These are phyloP conservation scores for Erodium trifolium DNA, from an alignment of 441 rosid species.

Conservation along the genomic window DNA sequence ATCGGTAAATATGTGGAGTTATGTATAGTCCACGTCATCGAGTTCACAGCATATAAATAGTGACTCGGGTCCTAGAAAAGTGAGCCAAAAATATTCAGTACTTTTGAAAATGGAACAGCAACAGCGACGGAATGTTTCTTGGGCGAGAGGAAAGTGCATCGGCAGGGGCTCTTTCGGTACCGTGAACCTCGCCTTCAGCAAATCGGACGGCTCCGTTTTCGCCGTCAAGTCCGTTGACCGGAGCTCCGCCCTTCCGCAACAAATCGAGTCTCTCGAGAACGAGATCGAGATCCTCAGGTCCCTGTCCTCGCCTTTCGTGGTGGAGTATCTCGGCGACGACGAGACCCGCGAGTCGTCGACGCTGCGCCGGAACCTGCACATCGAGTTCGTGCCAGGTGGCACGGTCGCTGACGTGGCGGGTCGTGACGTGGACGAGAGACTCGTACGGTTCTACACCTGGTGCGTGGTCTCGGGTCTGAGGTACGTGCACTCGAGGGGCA, in stretches of 20 bases:
- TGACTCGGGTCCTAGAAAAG: not conserved
- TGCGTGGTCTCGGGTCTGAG: conserved; percentile 49
- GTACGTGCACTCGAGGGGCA: conserved; percentile 43
- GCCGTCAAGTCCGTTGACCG: conserved; percentile 44
- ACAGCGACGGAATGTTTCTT: conserved; percentile 15
- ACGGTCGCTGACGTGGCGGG: conserved; percentile 31
- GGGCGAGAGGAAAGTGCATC: conserved; percentile 40
- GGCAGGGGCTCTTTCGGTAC: conserved; percentile 43
- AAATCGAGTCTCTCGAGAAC: conserved; percentile 31
- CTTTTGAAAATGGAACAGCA: too few species aligned
- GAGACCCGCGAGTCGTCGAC: not conserved
- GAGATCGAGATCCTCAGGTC: conserved; percentile 39
- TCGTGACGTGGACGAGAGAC: conserved; percentile 26
- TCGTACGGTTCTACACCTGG: conserved; percentile 36
- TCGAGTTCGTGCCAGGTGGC: conserved; percentile 38
- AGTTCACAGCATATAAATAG: not conserved
- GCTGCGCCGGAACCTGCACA: conserved; percentile 29
- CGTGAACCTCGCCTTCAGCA: conserved; percentile 29
- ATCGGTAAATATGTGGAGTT: too few species aligned
- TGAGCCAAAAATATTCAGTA: not conserved
- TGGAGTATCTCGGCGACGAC: conserved; percentile 38
- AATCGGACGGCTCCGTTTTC: conserved; percentile 25
- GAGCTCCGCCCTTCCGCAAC: conserved; percentile 24
- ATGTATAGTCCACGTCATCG: not conserved
- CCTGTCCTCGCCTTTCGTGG: conserved; percentile 30